Conservation (phyloP, 1,284 basidiomycete species). For the Heliocybe sulcata region DNA sequence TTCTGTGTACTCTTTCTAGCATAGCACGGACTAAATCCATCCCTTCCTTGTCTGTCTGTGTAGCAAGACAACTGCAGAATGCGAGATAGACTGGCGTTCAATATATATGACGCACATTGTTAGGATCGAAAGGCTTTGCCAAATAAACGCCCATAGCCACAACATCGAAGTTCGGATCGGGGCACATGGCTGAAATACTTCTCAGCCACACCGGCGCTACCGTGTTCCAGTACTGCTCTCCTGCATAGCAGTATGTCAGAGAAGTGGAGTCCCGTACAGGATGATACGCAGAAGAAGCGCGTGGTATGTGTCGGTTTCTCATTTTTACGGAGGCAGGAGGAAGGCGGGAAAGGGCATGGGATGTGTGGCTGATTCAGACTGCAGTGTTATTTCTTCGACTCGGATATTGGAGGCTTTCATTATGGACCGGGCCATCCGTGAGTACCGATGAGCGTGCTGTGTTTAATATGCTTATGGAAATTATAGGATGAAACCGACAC, state of each 20-base stretch:
- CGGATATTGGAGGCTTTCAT: conserved; percentile 97
- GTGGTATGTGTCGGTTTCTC: conserved; percentile 53
- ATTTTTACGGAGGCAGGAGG: neutral
- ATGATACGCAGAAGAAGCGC: conserved; percentile 75
- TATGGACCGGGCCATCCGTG: conserved; percentile 93
- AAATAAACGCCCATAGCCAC: conserved; percentile 10
- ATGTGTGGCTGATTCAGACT: conserved; percentile 1
- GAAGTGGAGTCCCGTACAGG: conserved; percentile 62
- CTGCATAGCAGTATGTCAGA: conserved; percentile 29
- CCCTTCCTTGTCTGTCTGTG: neutral
- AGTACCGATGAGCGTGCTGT: conserved; percentile 24
- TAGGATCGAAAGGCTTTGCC: conserved; percentile 13
- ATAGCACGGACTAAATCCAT: too few relatives aligned
- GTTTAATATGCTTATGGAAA: conserved; percentile 7
- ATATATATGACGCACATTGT: conserved; percentile 11
- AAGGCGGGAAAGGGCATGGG: neutral
- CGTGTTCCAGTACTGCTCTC: neutral
- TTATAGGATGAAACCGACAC: conserved; percentile 87
- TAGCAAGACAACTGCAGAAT: too few relatives aligned
- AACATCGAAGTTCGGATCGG: neutral
- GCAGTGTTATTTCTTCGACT: conserved; percentile 97
- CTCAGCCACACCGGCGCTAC: neutral
- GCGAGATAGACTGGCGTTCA: too few relatives aligned
- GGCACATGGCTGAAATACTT: conserved; percentile 8
- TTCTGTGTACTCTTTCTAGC: too few relatives aligned